These are phyloP conservation scores for Starmerella stellata DNA, from an alignment of 805 yeast species.

Conservation along the genomic window DNA sequence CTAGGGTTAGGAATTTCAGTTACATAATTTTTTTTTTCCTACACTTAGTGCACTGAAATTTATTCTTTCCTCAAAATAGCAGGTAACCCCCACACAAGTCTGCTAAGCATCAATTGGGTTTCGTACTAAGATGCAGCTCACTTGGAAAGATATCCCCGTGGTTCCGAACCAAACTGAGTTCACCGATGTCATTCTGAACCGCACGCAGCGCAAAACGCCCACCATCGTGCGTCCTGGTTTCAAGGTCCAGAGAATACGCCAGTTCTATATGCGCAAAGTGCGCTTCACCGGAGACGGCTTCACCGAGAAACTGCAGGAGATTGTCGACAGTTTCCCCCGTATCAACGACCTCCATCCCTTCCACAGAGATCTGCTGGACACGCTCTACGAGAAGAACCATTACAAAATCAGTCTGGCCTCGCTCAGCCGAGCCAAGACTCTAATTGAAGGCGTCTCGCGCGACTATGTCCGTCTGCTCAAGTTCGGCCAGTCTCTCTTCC, in stretches of 20 bases:
- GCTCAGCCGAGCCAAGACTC: conserved; percentile 76
- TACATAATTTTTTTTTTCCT: no score
- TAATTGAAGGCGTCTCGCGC: conserved; percentile 89
- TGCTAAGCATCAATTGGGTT: no score
- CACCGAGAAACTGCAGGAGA: conserved; percentile 73
- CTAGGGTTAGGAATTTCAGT: no score
- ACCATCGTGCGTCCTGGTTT: conserved; percentile 97
- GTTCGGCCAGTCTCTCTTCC: conserved; percentile 94
- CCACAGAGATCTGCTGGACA: conserved; percentile 95
- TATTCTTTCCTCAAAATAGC: no score
- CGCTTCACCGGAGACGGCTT: conserved; percentile 93
- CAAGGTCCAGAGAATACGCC: conserved; percentile 86
- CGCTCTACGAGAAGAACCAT: conserved; percentile 93
- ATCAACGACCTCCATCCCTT: conserved; percentile 96
- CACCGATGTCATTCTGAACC: conserved; percentile 87
- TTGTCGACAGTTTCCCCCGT: conserved; percentile 80
- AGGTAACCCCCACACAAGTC: no score
- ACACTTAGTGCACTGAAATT: no score
- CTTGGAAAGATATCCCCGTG: conserved; percentile 96
- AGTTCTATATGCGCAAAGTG: conserved; percentile 96
- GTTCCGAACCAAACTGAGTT: conserved; percentile 83
- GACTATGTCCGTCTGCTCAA: conserved; percentile 87
- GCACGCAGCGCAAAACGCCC: conserved; percentile 97
- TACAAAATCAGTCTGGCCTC: conserved; percentile 94
- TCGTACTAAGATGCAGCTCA: conserved; percentile 67